These are phyloP conservation scores for Solanum clarkiae DNA, from an alignment of 257 asterid species.

Conservation along the genomic window DNA sequence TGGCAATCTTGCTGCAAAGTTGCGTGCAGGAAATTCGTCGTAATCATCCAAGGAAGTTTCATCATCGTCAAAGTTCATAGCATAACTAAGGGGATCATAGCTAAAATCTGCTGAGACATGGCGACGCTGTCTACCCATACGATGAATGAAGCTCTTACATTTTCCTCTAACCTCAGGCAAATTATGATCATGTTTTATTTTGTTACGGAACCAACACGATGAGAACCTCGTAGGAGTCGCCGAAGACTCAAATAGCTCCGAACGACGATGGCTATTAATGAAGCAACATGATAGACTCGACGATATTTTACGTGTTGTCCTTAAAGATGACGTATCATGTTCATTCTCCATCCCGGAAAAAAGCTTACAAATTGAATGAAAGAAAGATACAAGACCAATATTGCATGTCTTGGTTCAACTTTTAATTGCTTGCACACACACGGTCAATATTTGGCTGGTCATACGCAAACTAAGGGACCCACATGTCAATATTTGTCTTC, in stretches of 20 bases:
- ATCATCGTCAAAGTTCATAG: conserved; percentile 22
- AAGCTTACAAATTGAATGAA: background rate
- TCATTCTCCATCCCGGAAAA: conserved; percentile 13
- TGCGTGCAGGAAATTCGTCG: conserved; percentile 1
- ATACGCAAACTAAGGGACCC: background rate
- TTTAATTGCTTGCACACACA: background rate
- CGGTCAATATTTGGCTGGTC: background rate
- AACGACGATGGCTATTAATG: background rate
- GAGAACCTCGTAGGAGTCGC: conserved; percentile 9
- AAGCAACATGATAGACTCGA: conserved; percentile 15
- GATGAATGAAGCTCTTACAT: background rate
- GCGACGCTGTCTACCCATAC: conserved; percentile 13
- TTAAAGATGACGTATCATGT: conserved; percentile 1
- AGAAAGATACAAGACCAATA: background rate
- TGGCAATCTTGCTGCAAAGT: conserved; percentile 28
- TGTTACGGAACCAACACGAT: conserved; percentile 2
- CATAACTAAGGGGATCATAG: conserved; percentile 26
- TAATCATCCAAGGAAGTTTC: background rate
- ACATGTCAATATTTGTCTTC: background rate
- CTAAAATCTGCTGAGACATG: conserved; percentile 21
- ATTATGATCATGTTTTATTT: background rate
- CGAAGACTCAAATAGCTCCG: conserved; percentile 2
- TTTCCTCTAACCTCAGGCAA: conserved; percentile 2
- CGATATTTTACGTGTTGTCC: conserved; percentile 7
- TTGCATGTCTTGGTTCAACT: background rate